Conservation (phyloP, 345 rosid genomes). For the Arabidopsis arenosa region DNA sequence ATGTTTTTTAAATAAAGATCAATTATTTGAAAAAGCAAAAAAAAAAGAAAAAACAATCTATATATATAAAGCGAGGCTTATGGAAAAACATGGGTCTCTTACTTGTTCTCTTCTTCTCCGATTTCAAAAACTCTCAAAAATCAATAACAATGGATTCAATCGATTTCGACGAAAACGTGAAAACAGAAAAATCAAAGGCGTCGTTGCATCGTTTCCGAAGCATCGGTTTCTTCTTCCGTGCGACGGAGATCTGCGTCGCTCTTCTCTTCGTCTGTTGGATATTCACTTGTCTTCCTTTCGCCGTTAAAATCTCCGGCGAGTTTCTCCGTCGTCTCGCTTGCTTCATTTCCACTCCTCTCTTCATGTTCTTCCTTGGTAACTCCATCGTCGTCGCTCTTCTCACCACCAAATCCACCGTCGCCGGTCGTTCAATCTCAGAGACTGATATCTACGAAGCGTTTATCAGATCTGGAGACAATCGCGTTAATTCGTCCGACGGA, state of each 20-base stretch:
- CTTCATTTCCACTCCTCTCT: conserved; percentile 57
- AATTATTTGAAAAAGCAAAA: conserved; percentile 4
- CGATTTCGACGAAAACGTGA: conserved; percentile 33
- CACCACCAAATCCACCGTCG: conserved; percentile 55
- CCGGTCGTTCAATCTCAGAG: conserved; percentile 12
- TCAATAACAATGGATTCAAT: conserved; percentile 37
- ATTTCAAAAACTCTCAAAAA: conserved; percentile 10
- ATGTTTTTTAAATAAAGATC: no score
- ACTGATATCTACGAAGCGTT: conserved; percentile 52
- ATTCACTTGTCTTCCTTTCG: conserved; percentile 58
- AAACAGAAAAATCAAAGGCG: conserved; percentile 47
- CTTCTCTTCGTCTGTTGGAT: conserved; percentile 57
- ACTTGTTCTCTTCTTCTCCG: conserved; percentile 5
- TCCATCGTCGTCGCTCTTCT: conserved; percentile 61
- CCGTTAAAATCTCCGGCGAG: conserved; percentile 52
- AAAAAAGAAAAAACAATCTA: neutral
- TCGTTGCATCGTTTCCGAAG: conserved; percentile 41
- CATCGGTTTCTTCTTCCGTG: conserved; percentile 51
- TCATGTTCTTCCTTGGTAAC: conserved; percentile 66
- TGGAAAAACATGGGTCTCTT: conserved; percentile 22
- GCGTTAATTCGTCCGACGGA: conserved; percentile 12
- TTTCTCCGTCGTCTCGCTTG: conserved; percentile 49
- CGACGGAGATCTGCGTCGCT: conserved; percentile 35
- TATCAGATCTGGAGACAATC: conserved; percentile 47
- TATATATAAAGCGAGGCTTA: conserved; percentile 21